phyloP scores from a whole-genome alignment of 2,329 filamentous ascomycete species.

The Fusarium cyanostomum region DNA sequence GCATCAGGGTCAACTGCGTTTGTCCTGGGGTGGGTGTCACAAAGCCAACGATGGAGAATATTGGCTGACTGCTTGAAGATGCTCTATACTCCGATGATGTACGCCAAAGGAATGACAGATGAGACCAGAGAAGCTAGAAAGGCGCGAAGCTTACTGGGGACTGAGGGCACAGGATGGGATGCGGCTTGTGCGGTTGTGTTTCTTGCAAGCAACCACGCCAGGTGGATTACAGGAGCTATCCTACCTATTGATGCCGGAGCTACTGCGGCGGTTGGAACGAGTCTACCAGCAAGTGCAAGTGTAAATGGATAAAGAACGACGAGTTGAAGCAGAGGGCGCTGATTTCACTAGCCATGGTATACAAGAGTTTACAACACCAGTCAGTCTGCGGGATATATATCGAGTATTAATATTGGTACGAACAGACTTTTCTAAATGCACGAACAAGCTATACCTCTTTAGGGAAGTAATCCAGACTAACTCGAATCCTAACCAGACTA shows the following conservation, averaged over 20 bases:
- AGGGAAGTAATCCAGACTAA: too few species aligned
- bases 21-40: constrained; percentile 49
- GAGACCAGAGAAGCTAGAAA: constrained; percentile 51
- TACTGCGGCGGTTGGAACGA: constrained; percentile 41
- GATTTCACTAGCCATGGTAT: too few species aligned
- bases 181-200: constrained; percentile 53
- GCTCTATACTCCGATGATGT: constrained; percentile 60
- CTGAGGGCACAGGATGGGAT: constrained; percentile 57
- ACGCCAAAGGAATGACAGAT: constrained; percentile 51
- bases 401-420: too few species aligned
- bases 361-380: too few species aligned
- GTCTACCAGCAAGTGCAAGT: constrained; percentile 38
- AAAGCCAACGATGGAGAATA: background rate
- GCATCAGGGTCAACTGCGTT: constrained; percentile 61
- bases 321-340: too few species aligned
- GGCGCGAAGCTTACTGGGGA: constrained; percentile 51
- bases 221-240: constrained; percentile 56
- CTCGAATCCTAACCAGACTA: too few species aligned
- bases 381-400: too few species aligned
- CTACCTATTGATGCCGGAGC: constrained; percentile 55
- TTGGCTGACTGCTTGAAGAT: constrained; percentile 43
- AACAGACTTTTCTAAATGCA: too few species aligned
- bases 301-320: constrained; percentile 41
- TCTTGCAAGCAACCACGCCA: constrained; percentile 51
- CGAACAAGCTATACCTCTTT: too few species aligned